Evolutionary conservation across 225 moss, liverwort and hornwort species (phyloP), one percentile per base, ranked within the genome.

Genomic region (Marchantia polymorpha): DNA sequence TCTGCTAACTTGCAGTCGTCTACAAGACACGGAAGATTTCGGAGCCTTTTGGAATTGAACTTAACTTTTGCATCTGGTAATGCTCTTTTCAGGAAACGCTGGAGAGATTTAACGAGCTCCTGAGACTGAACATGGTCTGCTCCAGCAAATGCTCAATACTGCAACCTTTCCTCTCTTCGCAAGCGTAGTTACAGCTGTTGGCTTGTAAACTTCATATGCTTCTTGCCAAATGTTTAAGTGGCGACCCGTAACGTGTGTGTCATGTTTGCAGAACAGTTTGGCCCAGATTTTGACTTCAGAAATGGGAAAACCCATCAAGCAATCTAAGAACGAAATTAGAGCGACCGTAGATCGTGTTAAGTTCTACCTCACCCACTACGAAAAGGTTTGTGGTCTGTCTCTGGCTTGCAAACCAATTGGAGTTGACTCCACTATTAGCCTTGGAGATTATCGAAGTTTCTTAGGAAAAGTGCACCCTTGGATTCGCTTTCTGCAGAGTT

Each of bases 221-320:
- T 25, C 53, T 31, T 14, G 64, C 59, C 19, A 23, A 27, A 4
- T 56, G 30, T 30, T 31, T 7, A 17, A 16, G 14, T 56, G 55
- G 55, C 50, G 3, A 74, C 27, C 61, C 20, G 22, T 52, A 23
- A 15, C 49, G 7, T 73, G 22, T 59, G 22, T 83, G 19, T 69
- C 12, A 46, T 65, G 46, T 78, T 48, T 63, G 76, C 89, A 89
- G 92, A 87, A 94, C 30, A 83, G 70, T 3, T 83, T 97, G 22
- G 89, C 97, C 12, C 88, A 93, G 72, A 93, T 82, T 12, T 79
- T 97, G 77, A 97, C 91, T 16, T 90, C 90, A 83, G 97, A 97
- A 81, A 97, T 97, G 97, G 97, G 97, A 49, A 97, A 97, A 76
- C 97, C 97, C n/a, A 92, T 94, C 12, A 82, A 90, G 47, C 94